Conservation (phyloP, 176 grass and related monocot genomes). For the Avena sativa region DNA sequence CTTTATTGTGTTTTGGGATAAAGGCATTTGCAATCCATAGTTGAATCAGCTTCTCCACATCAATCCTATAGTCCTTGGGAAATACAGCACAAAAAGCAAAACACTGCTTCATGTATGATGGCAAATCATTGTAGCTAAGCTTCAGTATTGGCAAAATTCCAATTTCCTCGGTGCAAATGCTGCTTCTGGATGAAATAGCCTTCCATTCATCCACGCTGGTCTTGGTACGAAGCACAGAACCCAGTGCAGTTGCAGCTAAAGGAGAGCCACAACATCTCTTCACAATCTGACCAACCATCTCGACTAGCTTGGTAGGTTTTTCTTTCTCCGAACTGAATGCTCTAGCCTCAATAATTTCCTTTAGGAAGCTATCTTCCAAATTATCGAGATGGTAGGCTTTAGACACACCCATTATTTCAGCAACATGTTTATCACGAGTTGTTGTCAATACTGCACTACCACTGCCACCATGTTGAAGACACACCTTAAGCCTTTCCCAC, state of each 20-base stretch:
- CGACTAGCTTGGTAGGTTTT: not conserved
- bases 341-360: not conserved
- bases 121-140: constrained; percentile 13
- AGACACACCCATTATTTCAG: not conserved
- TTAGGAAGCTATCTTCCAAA: not conserved
- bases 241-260: not conserved
- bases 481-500: constrained; percentile 14
- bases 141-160: not conserved
- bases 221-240: not conserved
- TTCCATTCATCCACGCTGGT: not conserved
- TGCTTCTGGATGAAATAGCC: not conserved
- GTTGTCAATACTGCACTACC: constrained; percentile 44
- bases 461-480: not conserved
- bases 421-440: not conserved
- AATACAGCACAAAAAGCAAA: constrained; percentile 33
- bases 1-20: not conserved
- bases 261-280: not conserved
- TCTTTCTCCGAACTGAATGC: not conserved
- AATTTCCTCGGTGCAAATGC: not conserved
- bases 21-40: not conserved
- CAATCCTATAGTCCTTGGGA: constrained; percentile 31
- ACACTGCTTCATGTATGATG: not conserved
- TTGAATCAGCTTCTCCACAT: not conserved
- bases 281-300: constrained; percentile 27
- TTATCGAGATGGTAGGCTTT: too few relatives aligned